Conservation (phyloP, 2,329 filamentous ascomycete genomes). For the Zarea fungicola region DNA sequence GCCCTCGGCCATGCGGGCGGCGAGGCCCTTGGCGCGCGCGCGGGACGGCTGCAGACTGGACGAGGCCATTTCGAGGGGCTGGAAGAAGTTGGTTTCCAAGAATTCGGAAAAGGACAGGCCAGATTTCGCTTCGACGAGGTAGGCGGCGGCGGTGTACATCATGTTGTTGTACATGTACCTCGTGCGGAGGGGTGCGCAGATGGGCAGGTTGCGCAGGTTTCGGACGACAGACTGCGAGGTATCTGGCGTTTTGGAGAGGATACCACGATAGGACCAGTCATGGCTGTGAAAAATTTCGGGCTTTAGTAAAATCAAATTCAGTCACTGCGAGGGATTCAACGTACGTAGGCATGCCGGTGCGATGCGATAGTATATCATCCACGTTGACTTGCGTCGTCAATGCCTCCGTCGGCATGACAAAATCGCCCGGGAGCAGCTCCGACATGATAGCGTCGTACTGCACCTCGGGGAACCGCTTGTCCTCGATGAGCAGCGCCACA, state of each 20-base stretch:
- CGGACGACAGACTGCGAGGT: constrained; percentile 21
- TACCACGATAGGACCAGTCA: constrained; percentile 21
- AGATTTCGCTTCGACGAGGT: constrained; percentile 21
- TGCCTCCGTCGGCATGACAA: constrained; percentile 20
- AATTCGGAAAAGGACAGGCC: constrained; percentile 19
- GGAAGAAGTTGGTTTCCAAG: constrained; percentile 20
- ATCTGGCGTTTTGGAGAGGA: constrained; percentile 17
- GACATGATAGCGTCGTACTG: constrained; percentile 22
- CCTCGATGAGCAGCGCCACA: constrained; percentile 20
- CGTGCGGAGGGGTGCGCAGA: constrained; percentile 19
- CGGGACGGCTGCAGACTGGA: constrained; percentile 20
- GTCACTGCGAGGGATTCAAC: too few relatives aligned
- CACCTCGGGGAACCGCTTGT: constrained; percentile 19
- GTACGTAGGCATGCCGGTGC: constrained; percentile 23
- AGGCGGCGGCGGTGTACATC: constrained; percentile 23
- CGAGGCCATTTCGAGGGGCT: constrained; percentile 22
- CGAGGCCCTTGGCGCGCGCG: constrained; percentile 17
- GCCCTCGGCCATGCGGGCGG: constrained; percentile 17
- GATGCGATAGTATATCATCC: constrained; percentile 22
- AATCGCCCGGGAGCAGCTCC: constrained; percentile 22
- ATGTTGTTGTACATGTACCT: constrained; percentile 24
- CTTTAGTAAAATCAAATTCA: too few relatives aligned
- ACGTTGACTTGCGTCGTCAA: constrained; percentile 19
- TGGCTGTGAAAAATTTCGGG: too few relatives aligned
- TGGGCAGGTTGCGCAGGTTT: constrained; percentile 23